These are phyloP conservation scores for Alnus rubra DNA, from an alignment of 306 rosid genomes.

Conservation along the genomic window DNA sequence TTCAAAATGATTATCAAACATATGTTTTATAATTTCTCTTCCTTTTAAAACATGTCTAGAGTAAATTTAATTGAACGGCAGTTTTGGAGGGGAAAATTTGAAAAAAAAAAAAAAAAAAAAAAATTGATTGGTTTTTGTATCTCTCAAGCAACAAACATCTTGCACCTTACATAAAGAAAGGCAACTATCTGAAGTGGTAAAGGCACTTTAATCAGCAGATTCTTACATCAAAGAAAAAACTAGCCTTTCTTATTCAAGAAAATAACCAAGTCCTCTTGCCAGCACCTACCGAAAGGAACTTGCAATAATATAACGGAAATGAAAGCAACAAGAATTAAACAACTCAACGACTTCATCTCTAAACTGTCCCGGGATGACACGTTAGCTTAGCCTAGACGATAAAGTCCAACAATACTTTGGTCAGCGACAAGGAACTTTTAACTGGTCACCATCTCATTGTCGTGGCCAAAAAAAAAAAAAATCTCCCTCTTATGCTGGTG, in stretches of 20 bases:
- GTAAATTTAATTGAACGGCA: too few species aligned
- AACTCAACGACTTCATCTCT: not conserved
- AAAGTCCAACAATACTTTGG: not conserved
- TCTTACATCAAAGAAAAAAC: too few species aligned
- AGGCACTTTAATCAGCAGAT: not conserved
- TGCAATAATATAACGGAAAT: not conserved
- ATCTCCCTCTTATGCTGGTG: too few species aligned
- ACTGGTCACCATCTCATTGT: not conserved
- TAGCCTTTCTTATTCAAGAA: not conserved
- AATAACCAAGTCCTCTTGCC: not conserved
- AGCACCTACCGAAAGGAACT: not conserved
- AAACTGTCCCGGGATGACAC: not conserved
- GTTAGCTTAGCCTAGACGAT: not conserved
- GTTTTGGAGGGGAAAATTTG: too few species aligned
- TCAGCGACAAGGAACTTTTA: not conserved
- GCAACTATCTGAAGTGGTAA: not conserved
- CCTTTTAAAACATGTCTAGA: too few species aligned
- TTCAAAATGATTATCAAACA: too few species aligned
- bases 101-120: too few species aligned
- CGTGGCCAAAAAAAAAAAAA: not conserved
- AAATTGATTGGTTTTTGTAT: not conserved
- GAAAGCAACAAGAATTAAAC: slow-evolving; percentile 9
- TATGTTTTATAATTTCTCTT: too few species aligned
- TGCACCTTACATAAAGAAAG: not conserved
- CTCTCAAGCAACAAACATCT: not conserved